Base-by-base conservation (phyloP, 2,329 filamentous ascomycete species). In the Fusarium armeniacum region DNA sequence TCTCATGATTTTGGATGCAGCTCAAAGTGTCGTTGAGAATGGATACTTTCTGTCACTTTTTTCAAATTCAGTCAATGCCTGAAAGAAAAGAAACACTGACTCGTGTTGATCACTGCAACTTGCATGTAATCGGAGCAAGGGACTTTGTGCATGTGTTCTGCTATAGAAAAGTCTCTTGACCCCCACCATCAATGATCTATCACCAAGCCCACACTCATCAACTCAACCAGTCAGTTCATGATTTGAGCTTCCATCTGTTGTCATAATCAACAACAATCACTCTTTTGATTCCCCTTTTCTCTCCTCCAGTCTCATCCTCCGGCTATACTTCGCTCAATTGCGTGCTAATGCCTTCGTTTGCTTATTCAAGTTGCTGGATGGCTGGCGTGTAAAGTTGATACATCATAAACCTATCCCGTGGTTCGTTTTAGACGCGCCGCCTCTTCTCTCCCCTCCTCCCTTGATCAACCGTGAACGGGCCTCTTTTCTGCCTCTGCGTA, bases 361-460 rank as follows among this genome's bases (percentile, higher is more conserved):
- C n/a, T 36, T 20, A 24, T 36, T 20, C 13, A 52, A 52, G 13
- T 36, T 6, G 13, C 24, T 28, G 33, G 22, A n/a, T 51, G 26
- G 58, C 35, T 61, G 33, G 33, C 35, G 47, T 32, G n/a, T 13
- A 46, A 62, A 73, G 47, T 61, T 71, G 70, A 72, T 69, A 64
- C 35, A 60, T 72, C 70, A 72, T 40, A 62, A 59, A 36, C 26
- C 43, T 41, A 50, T 47, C 58, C 57, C 64, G 47, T 67, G 65
- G 58, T 45, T 70, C 40, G 41, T 52, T 57, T 50, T 54, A 47
- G 50, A 58, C 62, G 47, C 69, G 36, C 62, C 55, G 41, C 61
- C 45, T 47, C 45, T 13, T 33, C 40, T 67, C 53, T 51, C 20
- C 7, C 30, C 24, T 30, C 15, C 49, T 52, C 49, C 56, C 56